Evolutionary conservation across 1,284 basidiomycete genomes (phyloP).

Genomic region (Rhodotorula sp.): DNA sequence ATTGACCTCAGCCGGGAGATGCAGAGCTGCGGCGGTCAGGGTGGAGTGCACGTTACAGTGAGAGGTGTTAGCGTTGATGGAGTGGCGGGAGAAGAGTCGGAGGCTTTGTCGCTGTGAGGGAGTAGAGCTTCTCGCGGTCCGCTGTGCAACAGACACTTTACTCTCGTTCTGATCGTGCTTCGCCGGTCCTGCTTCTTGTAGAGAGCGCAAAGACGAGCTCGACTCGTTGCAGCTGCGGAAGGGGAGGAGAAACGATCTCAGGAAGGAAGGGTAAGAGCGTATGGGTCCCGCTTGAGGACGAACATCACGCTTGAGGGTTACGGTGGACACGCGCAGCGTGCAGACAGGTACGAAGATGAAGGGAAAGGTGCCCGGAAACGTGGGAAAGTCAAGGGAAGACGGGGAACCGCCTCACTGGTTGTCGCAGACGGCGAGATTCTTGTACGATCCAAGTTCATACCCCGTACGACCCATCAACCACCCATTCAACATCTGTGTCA

Average conservation of each 20-base stretch:
- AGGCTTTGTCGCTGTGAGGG: conserved; percentile 7
- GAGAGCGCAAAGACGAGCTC: conserved; percentile 1
- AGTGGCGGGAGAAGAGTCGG: conserved; percentile 13
- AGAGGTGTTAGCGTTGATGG: conserved; percentile 33
- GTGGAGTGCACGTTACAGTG: conserved; percentile 8
- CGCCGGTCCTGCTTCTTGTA: no score
- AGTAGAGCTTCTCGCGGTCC: no score
- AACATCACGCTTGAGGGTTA: background rate
- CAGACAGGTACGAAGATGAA: background rate
- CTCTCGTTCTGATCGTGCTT: background rate
- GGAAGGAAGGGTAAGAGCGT: background rate
- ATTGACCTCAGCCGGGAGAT: conserved; percentile 16
- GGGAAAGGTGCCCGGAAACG: background rate
- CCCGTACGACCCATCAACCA: conserved; percentile 36
- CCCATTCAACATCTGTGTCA: conserved; percentile 33
- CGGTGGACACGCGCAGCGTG: background rate
- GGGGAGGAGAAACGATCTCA: background rate
- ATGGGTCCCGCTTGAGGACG: background rate
- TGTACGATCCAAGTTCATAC: conserved; percentile 21
- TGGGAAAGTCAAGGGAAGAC: background rate
- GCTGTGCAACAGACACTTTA: background rate
- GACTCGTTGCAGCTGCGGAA: background rate
- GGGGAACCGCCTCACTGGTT: background rate
- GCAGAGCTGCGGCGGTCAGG: background rate
- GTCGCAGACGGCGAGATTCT: conserved; percentile 20